These are phyloP conservation scores for Plasmodium gallinaceum DNA, from an alignment of 169 alveolate genomes.

Conservation along the genomic window DNA sequence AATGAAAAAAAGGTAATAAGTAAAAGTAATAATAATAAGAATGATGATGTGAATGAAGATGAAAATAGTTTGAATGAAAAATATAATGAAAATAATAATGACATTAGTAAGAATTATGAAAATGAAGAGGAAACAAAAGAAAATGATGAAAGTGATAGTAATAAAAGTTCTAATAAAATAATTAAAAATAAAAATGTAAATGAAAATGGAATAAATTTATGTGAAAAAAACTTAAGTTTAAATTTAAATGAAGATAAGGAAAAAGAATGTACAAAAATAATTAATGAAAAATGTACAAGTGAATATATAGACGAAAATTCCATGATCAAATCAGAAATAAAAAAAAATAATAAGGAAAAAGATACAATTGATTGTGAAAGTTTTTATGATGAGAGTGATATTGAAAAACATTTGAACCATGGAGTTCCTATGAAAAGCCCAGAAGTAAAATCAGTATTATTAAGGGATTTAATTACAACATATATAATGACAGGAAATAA, in stretches of 20 bases:
- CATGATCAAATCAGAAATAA: conserved; percentile 7
- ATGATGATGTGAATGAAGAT: background rate
- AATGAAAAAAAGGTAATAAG: background rate
- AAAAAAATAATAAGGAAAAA: background rate
- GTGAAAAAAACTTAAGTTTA: background rate
- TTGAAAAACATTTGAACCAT: conserved; percentile 30
- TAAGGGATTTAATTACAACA: conserved; percentile 81
- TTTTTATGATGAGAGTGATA: conserved; percentile 45
- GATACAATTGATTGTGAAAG: conserved; percentile 29
- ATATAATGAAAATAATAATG: background rate
- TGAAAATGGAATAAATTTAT: background rate
- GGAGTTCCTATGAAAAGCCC: conserved; percentile 77
- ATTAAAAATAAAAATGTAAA: background rate
- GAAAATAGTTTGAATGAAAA: background rate
- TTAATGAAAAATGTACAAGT: background rate
- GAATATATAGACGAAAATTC: background rate
- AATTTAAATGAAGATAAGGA: background rate
- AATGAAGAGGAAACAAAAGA: background rate
- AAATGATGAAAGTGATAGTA: background rate
- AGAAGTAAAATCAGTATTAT: conserved; percentile 78
- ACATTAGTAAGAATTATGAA: background rate
- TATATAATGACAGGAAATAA: conserved; percentile 85
- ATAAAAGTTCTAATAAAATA: background rate
- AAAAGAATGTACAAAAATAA: background rate
- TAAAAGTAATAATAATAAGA: background rate